These are phyloP conservation scores for Dendrocalamus sinicus DNA, from an alignment of 176 grass and related monocot genomes.

Conservation along the genomic window DNA sequence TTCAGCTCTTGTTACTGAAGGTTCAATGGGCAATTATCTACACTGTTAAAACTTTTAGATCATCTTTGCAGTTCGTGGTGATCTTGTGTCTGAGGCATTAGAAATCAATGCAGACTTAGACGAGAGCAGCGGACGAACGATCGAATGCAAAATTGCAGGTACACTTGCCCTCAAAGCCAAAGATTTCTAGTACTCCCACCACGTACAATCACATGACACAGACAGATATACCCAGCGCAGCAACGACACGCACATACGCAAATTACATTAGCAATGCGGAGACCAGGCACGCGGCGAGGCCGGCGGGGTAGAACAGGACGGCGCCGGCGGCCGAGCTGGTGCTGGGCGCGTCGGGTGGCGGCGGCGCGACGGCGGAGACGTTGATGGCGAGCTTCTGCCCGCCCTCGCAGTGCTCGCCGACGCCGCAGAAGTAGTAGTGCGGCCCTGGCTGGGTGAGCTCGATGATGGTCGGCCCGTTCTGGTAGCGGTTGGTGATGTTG, in stretches of 20 bases:
- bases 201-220: not conserved
- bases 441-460: slow-evolving; percentile 60
- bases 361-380: slow-evolving; percentile 43
- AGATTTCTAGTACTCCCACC: not conserved
- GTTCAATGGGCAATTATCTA: too few relatives aligned
- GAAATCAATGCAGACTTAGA: not conserved
- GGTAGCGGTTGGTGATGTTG: slow-evolving; percentile 65
- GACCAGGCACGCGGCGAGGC: slow-evolving; percentile 3
- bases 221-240: not conserved
- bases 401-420: slow-evolving; percentile 84
- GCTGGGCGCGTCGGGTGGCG: slow-evolving; percentile 14
- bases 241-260: not conserved
- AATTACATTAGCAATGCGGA: slow-evolving; percentile 17
- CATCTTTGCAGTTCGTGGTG: too few relatives aligned
- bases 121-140: not conserved
- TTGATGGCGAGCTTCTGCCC: slow-evolving; percentile 75
- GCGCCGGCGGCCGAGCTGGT: not conserved
- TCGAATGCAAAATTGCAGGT: not conserved
- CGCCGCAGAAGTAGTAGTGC: slow-evolving; percentile 76
- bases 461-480: slow-evolving; percentile 64
- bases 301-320: not conserved
- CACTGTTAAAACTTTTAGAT: too few relatives aligned
- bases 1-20: too few relatives aligned
- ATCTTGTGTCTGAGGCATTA: not conserved
- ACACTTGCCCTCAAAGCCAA: not conserved